A percentile compares a stretch with the other conserved stretches of the same genome.
These are phyloP conservation scores for Dentipellis fragilis DNA, from an alignment of 768 basidiomycete genomes.

Conservation along the genomic window DNA sequence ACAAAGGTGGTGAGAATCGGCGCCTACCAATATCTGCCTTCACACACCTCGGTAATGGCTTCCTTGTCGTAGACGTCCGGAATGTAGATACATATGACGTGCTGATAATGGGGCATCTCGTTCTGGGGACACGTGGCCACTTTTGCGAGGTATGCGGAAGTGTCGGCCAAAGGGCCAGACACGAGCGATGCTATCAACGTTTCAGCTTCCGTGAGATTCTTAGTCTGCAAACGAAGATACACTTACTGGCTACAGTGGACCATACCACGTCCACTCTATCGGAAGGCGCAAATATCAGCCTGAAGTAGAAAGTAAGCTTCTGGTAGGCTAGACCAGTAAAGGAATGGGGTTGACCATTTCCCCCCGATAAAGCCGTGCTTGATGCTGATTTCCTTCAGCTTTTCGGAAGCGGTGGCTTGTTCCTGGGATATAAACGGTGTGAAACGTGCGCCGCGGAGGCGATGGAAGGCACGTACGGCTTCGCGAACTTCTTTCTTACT, in stretches of 20 bases:
- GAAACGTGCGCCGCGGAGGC: background rate
- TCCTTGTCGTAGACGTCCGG: slow-evolving; percentile 63
- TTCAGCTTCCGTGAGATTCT: background rate
- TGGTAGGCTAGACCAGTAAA: background rate
- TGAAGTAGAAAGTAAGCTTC: slow-evolving; percentile 18
- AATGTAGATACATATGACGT: slow-evolving; percentile 63
- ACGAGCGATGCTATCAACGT: slow-evolving; percentile 44
- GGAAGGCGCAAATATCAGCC: slow-evolving; percentile 56
- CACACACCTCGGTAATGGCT: slow-evolving; percentile 40
- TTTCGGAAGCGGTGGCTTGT: slow-evolving; percentile 47
- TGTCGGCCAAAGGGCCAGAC: slow-evolving; percentile 51
- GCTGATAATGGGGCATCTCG: slow-evolving; percentile 41
- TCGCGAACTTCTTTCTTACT: slow-evolving; percentile 73
- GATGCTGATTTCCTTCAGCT: slow-evolving; percentile 49
- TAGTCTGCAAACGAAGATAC: background rate
- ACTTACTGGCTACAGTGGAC: slow-evolving; percentile 50
- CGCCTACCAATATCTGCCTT: slow-evolving; percentile 1
- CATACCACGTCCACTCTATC: slow-evolving; percentile 59
- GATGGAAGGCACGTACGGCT: slow-evolving; percentile 30
- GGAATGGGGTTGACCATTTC: slow-evolving; percentile 44
- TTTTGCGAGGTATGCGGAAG: slow-evolving; percentile 47
- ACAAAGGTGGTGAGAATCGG: background rate
- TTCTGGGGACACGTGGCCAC: slow-evolving; percentile 52
- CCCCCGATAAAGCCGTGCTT: slow-evolving; percentile 45
- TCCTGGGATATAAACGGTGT: slow-evolving; percentile 26